Evolutionary conservation across 768 basidiomycete genomes (phyloP).

Genomic region (Mycena capillaripes): DNA sequence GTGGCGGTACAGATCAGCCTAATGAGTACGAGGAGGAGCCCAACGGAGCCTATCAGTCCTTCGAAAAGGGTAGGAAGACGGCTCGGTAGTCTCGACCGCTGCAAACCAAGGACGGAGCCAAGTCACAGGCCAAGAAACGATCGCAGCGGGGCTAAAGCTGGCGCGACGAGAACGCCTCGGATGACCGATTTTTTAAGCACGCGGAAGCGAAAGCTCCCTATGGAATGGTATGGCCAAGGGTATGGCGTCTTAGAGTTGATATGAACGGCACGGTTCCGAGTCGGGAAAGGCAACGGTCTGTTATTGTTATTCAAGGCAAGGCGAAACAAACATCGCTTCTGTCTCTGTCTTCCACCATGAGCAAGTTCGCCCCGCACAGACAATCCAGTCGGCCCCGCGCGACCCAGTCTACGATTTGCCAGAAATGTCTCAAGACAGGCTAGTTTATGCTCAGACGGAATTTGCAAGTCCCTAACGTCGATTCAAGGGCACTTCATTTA

Average conservation of each 20-base stretch:
- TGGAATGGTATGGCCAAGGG: not conserved
- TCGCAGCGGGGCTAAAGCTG: constrained; percentile 16
- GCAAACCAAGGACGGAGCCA: constrained; percentile 18
- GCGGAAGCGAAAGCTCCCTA: no score
- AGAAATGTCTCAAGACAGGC: constrained; percentile 86
- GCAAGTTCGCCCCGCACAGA: constrained; percentile 84
- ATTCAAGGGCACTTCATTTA: constrained; percentile 88
- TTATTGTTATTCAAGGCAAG: not conserved
- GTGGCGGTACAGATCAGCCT: constrained; percentile 27
- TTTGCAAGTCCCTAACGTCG: constrained; percentile 4
- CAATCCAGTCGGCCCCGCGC: constrained; percentile 74
- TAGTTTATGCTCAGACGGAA: constrained; percentile 25
- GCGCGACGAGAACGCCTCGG: constrained; percentile 13
- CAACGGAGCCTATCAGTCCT: constrained; percentile 22
- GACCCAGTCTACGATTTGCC: constrained; percentile 78
- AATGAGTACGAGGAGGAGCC: constrained; percentile 20
- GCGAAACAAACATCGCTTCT: not conserved
- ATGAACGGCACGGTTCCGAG: not conserved
- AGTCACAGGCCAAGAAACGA: constrained; percentile 26
- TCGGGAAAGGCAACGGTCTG: not conserved
- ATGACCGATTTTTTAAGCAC: not conserved
- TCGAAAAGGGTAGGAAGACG: not conserved
- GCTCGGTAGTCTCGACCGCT: constrained; percentile 4
- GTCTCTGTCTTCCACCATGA: constrained; percentile 65
- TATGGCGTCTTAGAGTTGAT: not conserved